Conservation (phyloP, 2,329 filamentous ascomycete genomes). For the Pseudocercospora cruenta region DNA sequence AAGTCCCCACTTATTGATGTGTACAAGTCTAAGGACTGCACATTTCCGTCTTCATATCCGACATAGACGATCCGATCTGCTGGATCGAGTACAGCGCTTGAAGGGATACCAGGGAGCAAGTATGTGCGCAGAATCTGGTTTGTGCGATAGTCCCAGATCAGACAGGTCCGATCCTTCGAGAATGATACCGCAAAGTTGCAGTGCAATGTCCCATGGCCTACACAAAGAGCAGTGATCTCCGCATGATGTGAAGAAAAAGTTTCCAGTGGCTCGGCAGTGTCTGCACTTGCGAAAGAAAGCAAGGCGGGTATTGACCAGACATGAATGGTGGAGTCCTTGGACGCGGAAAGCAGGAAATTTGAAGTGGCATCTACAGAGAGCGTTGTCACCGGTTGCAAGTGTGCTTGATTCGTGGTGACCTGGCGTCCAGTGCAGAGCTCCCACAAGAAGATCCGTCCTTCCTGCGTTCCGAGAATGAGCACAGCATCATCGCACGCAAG, state of each 20-base stretch:
- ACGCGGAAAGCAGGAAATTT: conserved; percentile 75
- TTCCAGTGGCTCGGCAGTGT: conserved; percentile 69
- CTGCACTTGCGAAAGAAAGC: conserved; percentile 63
- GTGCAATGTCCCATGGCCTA: conserved; percentile 70
- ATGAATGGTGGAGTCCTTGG: conserved; percentile 85
- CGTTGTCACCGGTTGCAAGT: conserved; percentile 79
- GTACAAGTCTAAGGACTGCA: conserved; percentile 79
- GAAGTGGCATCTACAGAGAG: conserved; percentile 71
- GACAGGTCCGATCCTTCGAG: conserved; percentile 83
- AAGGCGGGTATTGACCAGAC: conserved; percentile 84
- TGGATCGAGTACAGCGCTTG: conserved; percentile 76
- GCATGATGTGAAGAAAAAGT: conserved; percentile 79
- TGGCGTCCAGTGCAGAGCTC: conserved; percentile 81
- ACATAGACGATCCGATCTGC: conserved; percentile 81
- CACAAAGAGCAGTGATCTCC: conserved; percentile 66
- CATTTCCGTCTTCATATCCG: conserved; percentile 76
- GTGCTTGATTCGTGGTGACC: conserved; percentile 73
- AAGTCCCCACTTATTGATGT: conserved; percentile 31
- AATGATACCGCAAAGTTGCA: conserved; percentile 83
- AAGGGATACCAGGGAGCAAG: conserved; percentile 73
- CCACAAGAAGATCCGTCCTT: conserved; percentile 87
- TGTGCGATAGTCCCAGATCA: conserved; percentile 89
- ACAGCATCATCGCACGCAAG: conserved; percentile 69
- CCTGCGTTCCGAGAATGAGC: conserved; percentile 78
- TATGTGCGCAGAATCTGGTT: conserved; percentile 79